Conservation (phyloP, 2,329 filamentous ascomycete genomes). For the Penicillium nordicum region DNA sequence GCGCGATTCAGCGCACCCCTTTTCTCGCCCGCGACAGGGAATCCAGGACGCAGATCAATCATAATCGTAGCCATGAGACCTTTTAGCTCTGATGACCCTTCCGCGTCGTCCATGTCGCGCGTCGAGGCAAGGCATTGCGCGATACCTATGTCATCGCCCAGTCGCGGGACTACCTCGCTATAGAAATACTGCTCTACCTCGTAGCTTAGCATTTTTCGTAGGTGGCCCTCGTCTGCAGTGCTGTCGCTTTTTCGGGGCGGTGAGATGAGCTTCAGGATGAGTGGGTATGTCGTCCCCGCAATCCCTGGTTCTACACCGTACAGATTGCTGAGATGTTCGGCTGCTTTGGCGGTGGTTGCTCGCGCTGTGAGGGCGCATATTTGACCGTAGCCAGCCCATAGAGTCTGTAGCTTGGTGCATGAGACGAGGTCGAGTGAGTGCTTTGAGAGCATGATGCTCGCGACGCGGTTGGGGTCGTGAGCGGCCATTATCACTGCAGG, state of each 20-base stretch:
- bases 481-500: not conserved
- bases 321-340: slow-evolving; percentile 17
- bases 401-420: slow-evolving; percentile 37
- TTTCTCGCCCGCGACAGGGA: slow-evolving; percentile 50
- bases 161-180: slow-evolving; percentile 50
- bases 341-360: slow-evolving; percentile 26
- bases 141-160: slow-evolving; percentile 47
- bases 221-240: slow-evolving; percentile 56
- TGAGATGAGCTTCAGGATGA: slow-evolving; percentile 60
- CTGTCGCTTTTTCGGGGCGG: slow-evolving; percentile 42
- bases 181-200: slow-evolving; percentile 67
- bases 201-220: slow-evolving; percentile 65
- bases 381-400: slow-evolving; percentile 51
- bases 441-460: slow-evolving; percentile 28
- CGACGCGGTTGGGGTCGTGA: slow-evolving; percentile 17
- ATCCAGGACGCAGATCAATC: slow-evolving; percentile 53
- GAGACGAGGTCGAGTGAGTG: slow-evolving; percentile 29
- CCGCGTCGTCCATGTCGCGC: slow-evolving; percentile 23
- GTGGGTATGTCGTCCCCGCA: slow-evolving; percentile 21
- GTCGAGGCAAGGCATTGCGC: slow-evolving; percentile 52
- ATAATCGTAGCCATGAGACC: slow-evolving; percentile 54
- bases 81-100: slow-evolving; percentile 24
- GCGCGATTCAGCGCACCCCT: slow-evolving; percentile 41
- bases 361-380: slow-evolving; percentile 55
- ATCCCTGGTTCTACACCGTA: slow-evolving; percentile 19